A percentile compares a stretch with the other conserved stretches of the same genome.
phyloP scores from a whole-genome alignment of 805 yeast species.

The Torulaspora delbrueckii region DNA sequence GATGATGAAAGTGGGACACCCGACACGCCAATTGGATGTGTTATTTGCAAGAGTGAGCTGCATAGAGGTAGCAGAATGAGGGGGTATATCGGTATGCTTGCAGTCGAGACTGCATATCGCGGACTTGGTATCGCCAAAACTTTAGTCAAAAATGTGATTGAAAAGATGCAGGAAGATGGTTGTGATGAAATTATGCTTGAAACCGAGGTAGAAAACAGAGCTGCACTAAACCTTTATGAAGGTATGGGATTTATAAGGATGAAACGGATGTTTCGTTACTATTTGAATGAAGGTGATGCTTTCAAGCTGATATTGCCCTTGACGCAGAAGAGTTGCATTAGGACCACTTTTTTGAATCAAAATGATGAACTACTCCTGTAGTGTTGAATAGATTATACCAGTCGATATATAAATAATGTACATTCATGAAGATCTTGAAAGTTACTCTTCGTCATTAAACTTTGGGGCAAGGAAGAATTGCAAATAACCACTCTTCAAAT shows the following conservation, averaged over 20 bases:
- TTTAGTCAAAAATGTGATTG: slow-evolving; percentile 58
- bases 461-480: slow-evolving; percentile 97
- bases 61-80: slow-evolving; percentile 65
- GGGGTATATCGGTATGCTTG: slow-evolving; percentile 96
- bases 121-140: slow-evolving; percentile 78
- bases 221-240: slow-evolving; percentile 67
- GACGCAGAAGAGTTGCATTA: slow-evolving; percentile 49
- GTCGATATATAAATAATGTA: slow-evolving; percentile 5
- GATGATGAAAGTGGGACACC: slow-evolving; percentile 27
- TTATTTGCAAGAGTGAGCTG: slow-evolving; percentile 73
- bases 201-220: slow-evolving; percentile 76
- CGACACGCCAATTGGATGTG: slow-evolving; percentile 62
- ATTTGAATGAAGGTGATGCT: slow-evolving; percentile 90
- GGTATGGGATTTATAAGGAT: slow-evolving; percentile 69
- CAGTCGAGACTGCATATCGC: slow-evolving; percentile 65
- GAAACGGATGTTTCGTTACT: slow-evolving; percentile 79
- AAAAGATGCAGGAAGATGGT: slow-evolving; percentile 54
- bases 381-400: background rate
- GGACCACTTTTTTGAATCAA: slow-evolving; percentile 50
- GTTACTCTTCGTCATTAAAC: slow-evolving; percentile 82
- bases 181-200: slow-evolving; percentile 93
- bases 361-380: slow-evolving; percentile 9
- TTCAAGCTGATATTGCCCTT: slow-evolving; percentile 80
- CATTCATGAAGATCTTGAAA: background rate
- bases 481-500: slow-evolving; percentile 78